Base-by-base conservation (phyloP, 2,329 filamentous ascomycete genomes). In the Colletotrichum brevisporum region DNA sequence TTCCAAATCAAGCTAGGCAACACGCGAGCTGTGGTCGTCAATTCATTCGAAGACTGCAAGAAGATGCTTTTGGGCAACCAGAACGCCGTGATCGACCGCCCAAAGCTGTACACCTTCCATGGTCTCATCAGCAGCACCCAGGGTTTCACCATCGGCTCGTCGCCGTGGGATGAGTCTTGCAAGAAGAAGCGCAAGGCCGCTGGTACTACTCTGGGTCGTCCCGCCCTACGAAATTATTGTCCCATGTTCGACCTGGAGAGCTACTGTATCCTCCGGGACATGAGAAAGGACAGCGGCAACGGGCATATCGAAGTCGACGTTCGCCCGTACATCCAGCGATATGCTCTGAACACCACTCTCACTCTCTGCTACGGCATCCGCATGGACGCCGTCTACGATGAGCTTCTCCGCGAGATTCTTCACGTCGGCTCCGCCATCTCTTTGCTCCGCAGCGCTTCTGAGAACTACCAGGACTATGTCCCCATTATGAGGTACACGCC, bases 381-480 rank as follows among this genome's bases (percentile, higher is more conserved):
- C 43, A 93, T 95, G 65, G 86, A 91, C 63, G 92, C 91, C 0
- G 87, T 92, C 53, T 84, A 94, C 67, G 88, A 91, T 71, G 82
- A 86, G 47, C 82, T 95, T 8, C 83, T 95, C 6, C 83, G 88
- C 21, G 93, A 95, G 76, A 94, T 96, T 66, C 89, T 90, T 0
- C 84, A 90, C 54, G 92, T 95, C 3, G 93, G 95, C 78, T 86
- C 92, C 36, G 90, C 89, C 5, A 90, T 96, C 26, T 91, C 90
- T 61, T 93, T 93, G 74, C 92, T 95, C 76, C 83, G 93, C 55
- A 92, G 89, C 27, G 95, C 92, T 0, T 93, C 91, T 74, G 94
- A 94, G 76, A 95, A 95, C 77, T 93, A 92, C 89, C 91, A 94
- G 75, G 93, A 96, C 75, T 95, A 95, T 73, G 88, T 96, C n/a